A percentile compares a stretch with the other conserved stretches of the same genome.
phyloP scores from a whole-genome alignment of 2,329 filamentous ascomycete species.

The Ceratocystis destructans region DNA sequence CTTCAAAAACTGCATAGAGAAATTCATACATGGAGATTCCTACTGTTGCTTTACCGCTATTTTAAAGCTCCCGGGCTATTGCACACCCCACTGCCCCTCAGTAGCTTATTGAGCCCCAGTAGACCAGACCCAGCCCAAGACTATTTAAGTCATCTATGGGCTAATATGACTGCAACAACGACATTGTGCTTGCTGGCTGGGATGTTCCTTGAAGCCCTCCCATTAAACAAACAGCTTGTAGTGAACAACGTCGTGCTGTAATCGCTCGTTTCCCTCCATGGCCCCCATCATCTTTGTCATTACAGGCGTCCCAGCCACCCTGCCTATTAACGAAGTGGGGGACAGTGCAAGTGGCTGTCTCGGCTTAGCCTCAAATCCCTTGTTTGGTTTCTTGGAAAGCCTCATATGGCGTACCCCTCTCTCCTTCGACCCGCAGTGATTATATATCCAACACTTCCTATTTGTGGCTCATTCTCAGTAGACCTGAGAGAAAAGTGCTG shows the following conservation, averaged over 20 bases:
- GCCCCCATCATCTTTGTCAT: background rate
- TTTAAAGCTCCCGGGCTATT: background rate
- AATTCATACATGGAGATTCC: background rate
- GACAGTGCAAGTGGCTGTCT: background rate
- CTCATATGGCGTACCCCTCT: no score
- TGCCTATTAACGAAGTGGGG: background rate
- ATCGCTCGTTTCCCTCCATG: background rate
- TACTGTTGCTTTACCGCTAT: background rate
- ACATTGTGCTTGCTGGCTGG: constrained; percentile 5
- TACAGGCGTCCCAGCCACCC: background rate
- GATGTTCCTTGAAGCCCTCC: constrained; percentile 9
- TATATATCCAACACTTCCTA: constrained; percentile 9
- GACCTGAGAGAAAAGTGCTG: background rate
- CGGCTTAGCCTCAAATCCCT: background rate
- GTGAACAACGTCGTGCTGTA: constrained; percentile 1
- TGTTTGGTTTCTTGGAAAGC: background rate
- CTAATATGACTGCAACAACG: background rate
- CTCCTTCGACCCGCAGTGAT: background rate
- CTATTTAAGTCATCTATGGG: background rate
- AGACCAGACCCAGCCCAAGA: background rate
- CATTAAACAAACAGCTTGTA: background rate
- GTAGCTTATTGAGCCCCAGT: background rate
- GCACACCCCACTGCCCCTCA: background rate
- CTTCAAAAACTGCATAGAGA: background rate
- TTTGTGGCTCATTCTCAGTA: background rate